phyloP scores from a whole-genome alignment of 2,329 filamentous ascomycete genomes.

The Colletotrichum sp. region DNA sequence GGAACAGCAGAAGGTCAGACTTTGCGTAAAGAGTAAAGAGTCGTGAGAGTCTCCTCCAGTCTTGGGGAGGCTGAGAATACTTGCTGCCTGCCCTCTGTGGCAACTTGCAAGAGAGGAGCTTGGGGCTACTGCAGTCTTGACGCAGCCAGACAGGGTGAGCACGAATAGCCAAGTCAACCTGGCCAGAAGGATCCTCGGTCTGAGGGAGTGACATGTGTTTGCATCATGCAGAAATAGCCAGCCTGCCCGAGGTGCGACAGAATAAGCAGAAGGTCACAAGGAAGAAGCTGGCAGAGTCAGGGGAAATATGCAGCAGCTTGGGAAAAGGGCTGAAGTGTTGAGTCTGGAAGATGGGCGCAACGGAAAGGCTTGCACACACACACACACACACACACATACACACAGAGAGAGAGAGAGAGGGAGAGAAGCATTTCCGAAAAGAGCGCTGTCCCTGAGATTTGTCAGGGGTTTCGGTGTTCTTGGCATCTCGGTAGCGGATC shows the following conservation, averaged over 20 bases:
- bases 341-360: background rate
- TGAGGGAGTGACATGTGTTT: background rate
- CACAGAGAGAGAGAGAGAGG: too few species aligned
- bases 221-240: background rate
- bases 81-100: too few species aligned
- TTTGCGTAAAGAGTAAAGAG: background rate
- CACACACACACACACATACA: too few species aligned
- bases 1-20: background rate
- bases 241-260: background rate
- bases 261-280: background rate
- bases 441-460: background rate
- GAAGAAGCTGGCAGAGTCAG: conserved; percentile 2
- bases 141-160: background rate
- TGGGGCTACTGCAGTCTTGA: background rate
- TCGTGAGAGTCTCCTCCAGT: too few species aligned
- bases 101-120: background rate
- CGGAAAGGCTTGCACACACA: background rate
- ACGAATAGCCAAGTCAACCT: background rate
- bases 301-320: background rate
- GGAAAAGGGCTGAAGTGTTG: background rate
- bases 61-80: too few species aligned
- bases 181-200: background rate
- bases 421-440: background rate
- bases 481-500: background rate
- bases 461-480: conserved; percentile 8